Evolutionary conservation across 1,284 basidiomycete species (phyloP).

Genomic region (Athelia psychrophila): DNA sequence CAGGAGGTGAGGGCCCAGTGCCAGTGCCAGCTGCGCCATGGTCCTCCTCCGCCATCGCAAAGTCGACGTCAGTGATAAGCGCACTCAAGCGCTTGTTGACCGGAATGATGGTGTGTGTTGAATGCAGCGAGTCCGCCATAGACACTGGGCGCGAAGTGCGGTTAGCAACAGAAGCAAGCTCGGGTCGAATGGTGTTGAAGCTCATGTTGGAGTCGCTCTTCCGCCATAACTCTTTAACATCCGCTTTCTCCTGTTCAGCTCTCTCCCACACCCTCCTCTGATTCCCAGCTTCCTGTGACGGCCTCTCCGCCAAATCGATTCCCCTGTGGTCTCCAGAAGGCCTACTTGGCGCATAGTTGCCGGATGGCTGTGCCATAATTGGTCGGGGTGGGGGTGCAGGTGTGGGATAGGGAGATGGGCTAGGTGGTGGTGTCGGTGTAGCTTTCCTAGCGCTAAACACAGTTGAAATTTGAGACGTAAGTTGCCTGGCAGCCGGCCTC

Average conservation of each 20-base stretch:
- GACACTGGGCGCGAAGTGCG: conserved; percentile 68
- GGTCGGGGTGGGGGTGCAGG: conserved; percentile 36
- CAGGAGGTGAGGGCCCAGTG: conserved; percentile 22
- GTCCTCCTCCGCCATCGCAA: conserved; percentile 50
- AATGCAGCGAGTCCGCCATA: conserved; percentile 70
- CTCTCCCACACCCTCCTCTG: conserved; percentile 8
- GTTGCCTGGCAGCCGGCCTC: neutral
- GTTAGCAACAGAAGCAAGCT: conserved; percentile 36
- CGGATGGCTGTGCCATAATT: conserved; percentile 3
- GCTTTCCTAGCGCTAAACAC: neutral
- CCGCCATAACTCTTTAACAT: conserved; percentile 62
- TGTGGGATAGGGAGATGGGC: conserved; percentile 9
- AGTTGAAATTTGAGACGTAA: neutral
- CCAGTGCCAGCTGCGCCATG: conserved; percentile 27
- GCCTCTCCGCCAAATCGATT: conserved; percentile 12
- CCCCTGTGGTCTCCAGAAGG: too few species aligned
- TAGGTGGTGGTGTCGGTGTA: neutral
- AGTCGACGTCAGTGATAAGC: conserved; percentile 62
- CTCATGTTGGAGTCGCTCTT: conserved; percentile 76
- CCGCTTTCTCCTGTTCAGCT: conserved; percentile 23
- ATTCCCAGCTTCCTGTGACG: neutral
- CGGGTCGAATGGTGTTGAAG: conserved; percentile 64
- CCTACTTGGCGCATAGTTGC: too few species aligned
- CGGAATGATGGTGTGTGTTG: conserved; percentile 63
- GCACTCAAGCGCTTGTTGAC: conserved; percentile 64